Evolutionary conservation across 345 rosid genomes (phyloP), one percentile per base, ranked within the genome.

Genomic region (Syzygium aromaticum): DNA sequence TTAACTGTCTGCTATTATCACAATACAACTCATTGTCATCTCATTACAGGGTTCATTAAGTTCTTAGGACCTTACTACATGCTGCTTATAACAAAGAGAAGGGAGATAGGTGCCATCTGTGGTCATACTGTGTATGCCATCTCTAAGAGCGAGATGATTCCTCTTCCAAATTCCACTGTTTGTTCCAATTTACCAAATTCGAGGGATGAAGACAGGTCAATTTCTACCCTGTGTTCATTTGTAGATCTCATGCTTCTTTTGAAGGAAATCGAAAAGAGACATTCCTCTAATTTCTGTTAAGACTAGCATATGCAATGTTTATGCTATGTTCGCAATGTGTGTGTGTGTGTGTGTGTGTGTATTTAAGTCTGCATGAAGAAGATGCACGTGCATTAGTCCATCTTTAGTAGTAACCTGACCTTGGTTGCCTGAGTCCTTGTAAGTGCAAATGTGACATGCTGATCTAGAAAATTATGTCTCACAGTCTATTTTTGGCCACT

Each of bases 31-130:
- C 40, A 53, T 52, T 5, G 25, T 52, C 52, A 16, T 88, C 54
- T 92, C 83, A 86, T 90, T 61, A 46, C 91, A 98, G 99, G 99
- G 86, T 98, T 96, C 87, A 92, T 98, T 86, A 96, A 95, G 89
- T 98, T 96, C 93, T 91, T 96, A 91, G 99, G 99, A 85, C 99
- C 99, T 38, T 98, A 98, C 83, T 96, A 98, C 94, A 96, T 98
- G 99, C 90, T 98, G 77, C 92, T 98, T 59, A 96, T 98, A 73
- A 98, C 99, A 59, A 93, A 93, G 90, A 93, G 98, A 91, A 95
- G 98, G 92, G 95, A 89, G 91, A 94, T 96, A 16, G 99, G 99
- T 86, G 92, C 93, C 77, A 96, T 98, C 78, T 93, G 98, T 87
- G 99, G 99, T 89, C 99, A 96, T 88, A 88, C 87, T 84, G 91